Evolutionary conservation across 169 alveolate genomes (phyloP), one percentile per base, ranked within the genome.

Genomic region (Plasmodium gaboni): DNA sequence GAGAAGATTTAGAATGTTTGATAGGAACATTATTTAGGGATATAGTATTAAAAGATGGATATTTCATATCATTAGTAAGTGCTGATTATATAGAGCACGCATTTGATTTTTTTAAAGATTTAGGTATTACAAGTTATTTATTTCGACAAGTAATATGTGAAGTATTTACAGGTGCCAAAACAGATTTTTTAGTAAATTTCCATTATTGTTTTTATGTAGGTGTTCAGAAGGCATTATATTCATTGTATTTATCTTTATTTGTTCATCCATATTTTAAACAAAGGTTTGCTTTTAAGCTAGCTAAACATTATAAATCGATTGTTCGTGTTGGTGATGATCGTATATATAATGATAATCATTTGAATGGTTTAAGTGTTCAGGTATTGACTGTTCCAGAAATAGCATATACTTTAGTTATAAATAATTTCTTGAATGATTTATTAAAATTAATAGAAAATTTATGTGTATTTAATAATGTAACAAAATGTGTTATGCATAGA

Each of bases 241-340:
- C 91, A 0, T 61, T 83, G 4, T 83, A 83, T 17, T 50, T 83
- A 13, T 83, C 91, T 44, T 63, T 83, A 24, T 83, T 83, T 46
- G 91, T 83, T 4, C 86, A 83, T 22, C 91, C 91, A 32, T 9
- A 69, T 55, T 83, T 83, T 71, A 83, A 83, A 57, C 85, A 69
- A 44, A 38, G 91, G 24, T 83, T 83, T 83, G 91, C 86, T 1
- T 83, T 83, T 28, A 83, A 83, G 17, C 57, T 83, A 15, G 48
- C 86, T 6, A 68, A 69, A 15, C 72, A 69, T 83, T 83, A 83
- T 48, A 59, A 51, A 57, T 15, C 51, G 0, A 50, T 83, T 10
- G 72, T 83, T 2, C 70, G 85, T 5, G 74, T 69, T 17, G 46
- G 42, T 44, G 80, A 83, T 68, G 80, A 55, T 15, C 68, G 32